Evolutionary conservation across 2,329 filamentous ascomycete species (phyloP).

Genomic region (Hawksworthiomyces lignivorus): DNA sequence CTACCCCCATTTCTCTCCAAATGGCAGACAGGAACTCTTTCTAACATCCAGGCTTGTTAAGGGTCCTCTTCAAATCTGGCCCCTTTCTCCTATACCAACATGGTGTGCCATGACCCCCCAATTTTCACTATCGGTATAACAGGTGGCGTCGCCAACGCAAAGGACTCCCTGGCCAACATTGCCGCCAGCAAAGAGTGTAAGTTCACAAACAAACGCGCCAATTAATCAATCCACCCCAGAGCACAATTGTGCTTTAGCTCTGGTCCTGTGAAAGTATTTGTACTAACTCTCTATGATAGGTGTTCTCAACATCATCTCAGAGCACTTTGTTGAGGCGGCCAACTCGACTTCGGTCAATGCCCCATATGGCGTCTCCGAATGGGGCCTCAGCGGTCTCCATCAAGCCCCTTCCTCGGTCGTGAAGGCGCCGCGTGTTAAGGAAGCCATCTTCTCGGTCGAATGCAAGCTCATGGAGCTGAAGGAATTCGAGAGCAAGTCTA

Average conservation of each 20-base stretch:
- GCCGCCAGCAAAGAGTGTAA: conserved; percentile 60
- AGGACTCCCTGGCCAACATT: conserved; percentile 74
- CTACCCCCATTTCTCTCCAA: no score
- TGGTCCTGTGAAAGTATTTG: neutral
- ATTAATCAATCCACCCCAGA: no score
- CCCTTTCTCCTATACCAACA: conserved; percentile 79
- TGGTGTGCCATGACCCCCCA: conserved; percentile 80
- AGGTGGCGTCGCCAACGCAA: conserved; percentile 43
- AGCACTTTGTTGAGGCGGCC: conserved; percentile 79
- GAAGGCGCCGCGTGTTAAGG: conserved; percentile 62
- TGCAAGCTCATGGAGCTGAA: conserved; percentile 64
- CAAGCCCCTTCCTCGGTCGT: conserved; percentile 54
- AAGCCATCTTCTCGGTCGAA: conserved; percentile 79
- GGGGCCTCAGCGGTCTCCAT: conserved; percentile 66
- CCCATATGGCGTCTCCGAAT: conserved; percentile 70
- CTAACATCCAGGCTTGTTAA: no score
- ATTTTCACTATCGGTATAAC: conserved; percentile 60
- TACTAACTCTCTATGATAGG: conserved; percentile 34
- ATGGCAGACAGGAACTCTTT: no score
- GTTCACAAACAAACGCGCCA: no score
- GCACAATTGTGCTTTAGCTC: neutral
- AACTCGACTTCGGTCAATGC: conserved; percentile 75
- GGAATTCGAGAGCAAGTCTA: conserved; percentile 69
- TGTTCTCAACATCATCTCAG: conserved; percentile 79
- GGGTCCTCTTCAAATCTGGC: conserved; percentile 60